Evolutionary conservation across 2,329 filamentous ascomycete species (phyloP).

Genomic region (Fusarium coicis): DNA sequence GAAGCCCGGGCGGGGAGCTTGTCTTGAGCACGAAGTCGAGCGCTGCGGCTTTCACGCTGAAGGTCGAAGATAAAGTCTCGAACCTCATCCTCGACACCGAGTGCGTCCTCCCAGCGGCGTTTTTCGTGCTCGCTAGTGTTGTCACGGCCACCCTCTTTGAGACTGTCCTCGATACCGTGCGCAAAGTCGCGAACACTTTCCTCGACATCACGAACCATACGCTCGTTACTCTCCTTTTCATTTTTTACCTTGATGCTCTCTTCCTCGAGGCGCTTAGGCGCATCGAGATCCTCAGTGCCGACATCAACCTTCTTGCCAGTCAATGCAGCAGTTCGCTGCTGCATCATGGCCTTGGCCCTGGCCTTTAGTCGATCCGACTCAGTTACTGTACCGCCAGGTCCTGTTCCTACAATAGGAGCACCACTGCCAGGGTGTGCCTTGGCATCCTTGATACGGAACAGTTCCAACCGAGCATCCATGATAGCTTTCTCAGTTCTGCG

Average conservation of each 20-base stretch:
- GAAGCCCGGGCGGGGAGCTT: slow-evolving; percentile 58
- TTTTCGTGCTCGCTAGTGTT: slow-evolving; percentile 88
- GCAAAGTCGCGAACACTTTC: slow-evolving; percentile 93
- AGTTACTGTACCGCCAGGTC: slow-evolving; percentile 88
- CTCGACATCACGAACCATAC: slow-evolving; percentile 96
- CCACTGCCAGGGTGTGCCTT: slow-evolving; percentile 89
- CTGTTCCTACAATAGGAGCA: slow-evolving; percentile 86
- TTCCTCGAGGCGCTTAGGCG: slow-evolving; percentile 86
- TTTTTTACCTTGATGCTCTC: slow-evolving; percentile 83
- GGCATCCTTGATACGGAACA: slow-evolving; percentile 93
- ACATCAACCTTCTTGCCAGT: slow-evolving; percentile 82
- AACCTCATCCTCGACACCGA: slow-evolving; percentile 96
- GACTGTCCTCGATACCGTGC: slow-evolving; percentile 82
- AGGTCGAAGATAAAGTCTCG: slow-evolving; percentile 98
- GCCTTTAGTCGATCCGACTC: slow-evolving; percentile 96
- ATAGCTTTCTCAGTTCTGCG: slow-evolving; percentile 91
- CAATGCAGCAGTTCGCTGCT: slow-evolving; percentile 91
- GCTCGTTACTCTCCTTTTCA: slow-evolving; percentile 93
- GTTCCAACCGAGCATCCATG: slow-evolving; percentile 87
- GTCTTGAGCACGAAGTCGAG: slow-evolving; percentile 73
- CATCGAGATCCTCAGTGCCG: slow-evolving; percentile 77
- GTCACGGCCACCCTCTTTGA: slow-evolving; percentile 83
- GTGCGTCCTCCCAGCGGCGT: slow-evolving; percentile 92
- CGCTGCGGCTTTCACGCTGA: slow-evolving; percentile 83
- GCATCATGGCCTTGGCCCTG: slow-evolving; percentile 97